Base-by-base conservation (phyloP, 306 rosid genomes). In the Vachellia pachyceras region DNA sequence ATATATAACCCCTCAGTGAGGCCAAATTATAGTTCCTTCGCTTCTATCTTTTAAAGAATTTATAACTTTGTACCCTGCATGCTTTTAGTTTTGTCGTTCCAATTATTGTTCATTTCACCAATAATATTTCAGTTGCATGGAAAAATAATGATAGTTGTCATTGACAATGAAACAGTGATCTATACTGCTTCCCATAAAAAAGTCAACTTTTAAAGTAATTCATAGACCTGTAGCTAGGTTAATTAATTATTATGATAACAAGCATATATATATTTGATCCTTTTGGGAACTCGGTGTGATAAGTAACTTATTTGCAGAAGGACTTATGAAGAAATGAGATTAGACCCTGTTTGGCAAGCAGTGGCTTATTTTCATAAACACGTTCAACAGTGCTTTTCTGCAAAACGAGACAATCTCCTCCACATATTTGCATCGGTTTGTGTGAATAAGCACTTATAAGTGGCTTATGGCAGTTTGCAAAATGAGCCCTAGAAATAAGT, bases 61-160 rank as follows among this genome's bases (percentile, higher is more conserved):
- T 60, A 46, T 72, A n/a, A 72, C 65, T 18, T 17, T 60, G 39
- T 52, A 29, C 46, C 70, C n/a, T 72, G 82, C 83, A 77, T 71
- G 88, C 82, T 50, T 29, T 29, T 63, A 68, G 60, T 69, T 63
- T 54, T 35, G 66, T 70, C 68, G 1, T 54, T 70, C 75, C 42
- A 82, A 74, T 78, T 68, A 50, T 79, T 60, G 67, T 41, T 37
- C 20, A 46, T 52, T 52, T 82, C 82, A 46, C 86, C 86, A 85
- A 82, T 82, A 71, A 72, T 46, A 54, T 71, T 69, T 39, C 77
- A 44, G 77, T 55, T 69, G 67, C 85, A 66, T 72, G 82, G 73
- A 52, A 82, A 61, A 73, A 40, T 55, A 82, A 60, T 69, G 70
- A 35, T 13, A n/a, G 0, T 55, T 55, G 33, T 58, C 65, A 58